Conservation (phyloP, 176 grass and related monocot species). For the Musa acuminata region DNA sequence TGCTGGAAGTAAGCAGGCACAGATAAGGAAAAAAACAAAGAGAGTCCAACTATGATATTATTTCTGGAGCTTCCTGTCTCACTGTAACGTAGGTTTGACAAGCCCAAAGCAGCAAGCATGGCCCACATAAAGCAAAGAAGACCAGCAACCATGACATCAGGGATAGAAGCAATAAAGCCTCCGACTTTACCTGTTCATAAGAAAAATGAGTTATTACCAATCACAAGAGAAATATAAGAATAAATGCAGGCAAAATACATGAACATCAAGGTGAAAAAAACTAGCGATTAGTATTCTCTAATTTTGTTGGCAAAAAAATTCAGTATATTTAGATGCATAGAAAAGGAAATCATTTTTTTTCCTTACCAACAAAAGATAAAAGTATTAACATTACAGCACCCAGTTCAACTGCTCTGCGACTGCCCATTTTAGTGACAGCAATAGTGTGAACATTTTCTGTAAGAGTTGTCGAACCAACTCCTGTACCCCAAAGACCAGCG, state of each 20-base stretch:
- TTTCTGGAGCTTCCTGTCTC: conserved; percentile 92
- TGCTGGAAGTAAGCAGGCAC: conserved; percentile 92
- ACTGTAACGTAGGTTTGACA: conserved; percentile 95
- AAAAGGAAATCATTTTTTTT: neutral
- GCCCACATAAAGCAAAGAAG: conserved; percentile 98
- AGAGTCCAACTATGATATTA: conserved; percentile 78
- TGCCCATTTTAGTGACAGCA: conserved; percentile 98
- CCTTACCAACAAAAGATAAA: conserved; percentile 74
- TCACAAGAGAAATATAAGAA: too few relatives aligned
- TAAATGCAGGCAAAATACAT: too few relatives aligned
- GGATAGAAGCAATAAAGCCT: conserved; percentile 88
- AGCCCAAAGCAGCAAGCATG: conserved; percentile 82
- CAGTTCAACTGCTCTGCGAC: conserved; percentile 74
- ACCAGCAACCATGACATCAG: conserved; percentile 91
- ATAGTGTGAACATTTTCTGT: conserved; percentile 97
- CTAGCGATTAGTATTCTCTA: too few relatives aligned
- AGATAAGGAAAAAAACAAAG: conserved; percentile 86
- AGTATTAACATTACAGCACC: conserved; percentile 75
- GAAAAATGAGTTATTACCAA: too few relatives aligned
- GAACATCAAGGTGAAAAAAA: too few relatives aligned
- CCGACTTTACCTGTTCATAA: conserved; percentile 65
- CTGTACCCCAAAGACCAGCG: conserved; percentile 89
- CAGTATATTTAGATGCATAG: neutral
- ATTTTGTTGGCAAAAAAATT: neutral
- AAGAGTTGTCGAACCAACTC: conserved; percentile 74